These are phyloP conservation scores for Immersiporthe knoxdaviesiana DNA, from an alignment of 2,329 filamentous ascomycete species.

Conservation along the genomic window DNA sequence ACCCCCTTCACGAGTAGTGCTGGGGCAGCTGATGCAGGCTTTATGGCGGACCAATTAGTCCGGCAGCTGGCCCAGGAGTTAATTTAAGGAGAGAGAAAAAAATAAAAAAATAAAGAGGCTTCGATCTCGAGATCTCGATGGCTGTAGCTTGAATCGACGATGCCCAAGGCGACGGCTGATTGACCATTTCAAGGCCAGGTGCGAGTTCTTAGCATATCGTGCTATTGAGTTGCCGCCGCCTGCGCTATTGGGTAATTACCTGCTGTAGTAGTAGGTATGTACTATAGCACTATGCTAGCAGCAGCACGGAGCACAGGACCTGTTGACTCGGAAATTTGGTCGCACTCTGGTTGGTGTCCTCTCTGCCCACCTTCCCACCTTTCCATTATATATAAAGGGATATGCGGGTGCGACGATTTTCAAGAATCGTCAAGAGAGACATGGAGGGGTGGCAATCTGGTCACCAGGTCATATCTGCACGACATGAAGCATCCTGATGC, in stretches of 20 bases:
- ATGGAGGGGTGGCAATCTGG: neutral
- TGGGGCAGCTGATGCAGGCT: neutral
- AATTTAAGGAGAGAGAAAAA: no score
- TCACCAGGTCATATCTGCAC: neutral
- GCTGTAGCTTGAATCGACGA: neutral
- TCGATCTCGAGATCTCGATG: constrained; percentile 12
- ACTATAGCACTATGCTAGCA: neutral
- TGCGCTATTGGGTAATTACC: neutral
- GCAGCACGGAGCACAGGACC: neutral
- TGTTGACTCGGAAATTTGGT: neutral
- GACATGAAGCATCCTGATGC: neutral
- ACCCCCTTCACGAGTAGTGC: no score
- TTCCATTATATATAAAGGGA: neutral
- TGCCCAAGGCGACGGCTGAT: neutral
- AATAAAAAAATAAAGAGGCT: neutral
- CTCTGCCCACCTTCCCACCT: neutral
- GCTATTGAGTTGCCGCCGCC: neutral
- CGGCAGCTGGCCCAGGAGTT: constrained; percentile 1
- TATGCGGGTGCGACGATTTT: neutral
- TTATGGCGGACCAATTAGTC: constrained; percentile 11
- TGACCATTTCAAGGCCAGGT: neutral
- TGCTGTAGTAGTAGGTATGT: neutral
- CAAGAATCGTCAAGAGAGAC: neutral
- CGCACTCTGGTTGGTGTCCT: neutral
- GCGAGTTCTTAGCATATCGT: neutral